phyloP scores from a whole-genome alignment of 306 rosid genomes.

The Lathyrus oleraceus region DNA sequence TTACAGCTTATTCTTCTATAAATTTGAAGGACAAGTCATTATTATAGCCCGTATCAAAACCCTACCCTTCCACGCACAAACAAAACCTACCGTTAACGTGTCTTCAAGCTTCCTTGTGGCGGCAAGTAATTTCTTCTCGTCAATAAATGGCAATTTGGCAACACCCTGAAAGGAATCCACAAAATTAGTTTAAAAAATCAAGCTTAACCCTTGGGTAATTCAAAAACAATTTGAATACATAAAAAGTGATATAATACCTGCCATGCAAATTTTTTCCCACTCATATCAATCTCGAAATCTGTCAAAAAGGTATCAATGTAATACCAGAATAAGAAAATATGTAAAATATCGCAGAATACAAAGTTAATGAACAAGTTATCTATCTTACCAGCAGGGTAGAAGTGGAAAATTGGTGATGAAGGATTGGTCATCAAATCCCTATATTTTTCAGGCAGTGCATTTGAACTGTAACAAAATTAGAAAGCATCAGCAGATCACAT shows the following conservation, averaged over 20 bases:
- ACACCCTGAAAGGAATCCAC: conserved; percentile 63
- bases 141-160: conserved; percentile 94
- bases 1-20: conserved; percentile 14
- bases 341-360: conserved; percentile 26
- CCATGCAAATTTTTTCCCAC: conserved; percentile 96
- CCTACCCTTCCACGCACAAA: conserved; percentile 12
- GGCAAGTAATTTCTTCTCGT: conserved; percentile 76
- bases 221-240: neutral
- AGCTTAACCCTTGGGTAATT: conserved; percentile 19
- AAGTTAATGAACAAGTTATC: conserved; percentile 25
- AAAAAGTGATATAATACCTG: conserved; percentile 59
- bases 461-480: conserved; percentile 66
- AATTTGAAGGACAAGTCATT: conserved; percentile 16
- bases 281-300: conserved; percentile 97
- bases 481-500: conserved; percentile 21
- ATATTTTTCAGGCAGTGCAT: conserved; percentile 83
- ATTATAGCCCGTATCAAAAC: neutral
- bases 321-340: conserved; percentile 15
- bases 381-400: conserved; percentile 82
- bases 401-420: conserved; percentile 68
- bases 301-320: conserved; percentile 36
- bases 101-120: conserved; percentile 83
- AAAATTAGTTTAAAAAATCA: conserved; percentile 18
- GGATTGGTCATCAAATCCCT: conserved; percentile 84
- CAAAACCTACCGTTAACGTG: conserved; percentile 61